Evolutionary conservation across 371 early-diverging fungal genomes (phyloP).

Genomic region (Rhizopus microsporus): DNA sequence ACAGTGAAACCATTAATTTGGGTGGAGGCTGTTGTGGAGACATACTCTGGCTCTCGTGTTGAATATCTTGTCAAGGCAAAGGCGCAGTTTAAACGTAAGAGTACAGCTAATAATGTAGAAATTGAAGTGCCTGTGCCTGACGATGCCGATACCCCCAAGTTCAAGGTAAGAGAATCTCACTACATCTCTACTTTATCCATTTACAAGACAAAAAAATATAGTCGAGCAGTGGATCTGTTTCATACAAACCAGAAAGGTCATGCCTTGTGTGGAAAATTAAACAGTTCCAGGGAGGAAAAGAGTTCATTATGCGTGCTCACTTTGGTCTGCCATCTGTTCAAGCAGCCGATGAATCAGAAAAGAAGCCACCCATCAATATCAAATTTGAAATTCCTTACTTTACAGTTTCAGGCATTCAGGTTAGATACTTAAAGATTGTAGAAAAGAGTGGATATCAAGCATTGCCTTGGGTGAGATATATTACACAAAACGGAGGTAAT

Average conservation of each 20-base stretch:
- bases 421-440: conserved; percentile 97
- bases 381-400: conserved; percentile 99
- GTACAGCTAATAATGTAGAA: conserved; percentile 97
- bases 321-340: conserved; percentile 96
- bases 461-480: conserved; percentile 98
- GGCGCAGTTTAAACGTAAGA: conserved; percentile 95
- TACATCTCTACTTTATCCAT: not conserved
- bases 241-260: conserved; percentile 93
- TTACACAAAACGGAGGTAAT: conserved; percentile 92
- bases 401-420: conserved; percentile 97
- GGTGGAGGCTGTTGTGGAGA: conserved; percentile 94
- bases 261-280: conserved; percentile 97
- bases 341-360: conserved; percentile 89
- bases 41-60: conserved; percentile 88
- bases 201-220: conserved; percentile 18
- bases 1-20: conserved; percentile 94
- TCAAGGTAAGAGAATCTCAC: conserved; percentile 68
- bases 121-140: conserved; percentile 96
- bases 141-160: conserved; percentile 96
- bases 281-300: conserved; percentile 97
- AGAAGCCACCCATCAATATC: conserved; percentile 94
- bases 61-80: conserved; percentile 97
- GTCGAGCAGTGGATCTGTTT: conserved; percentile 86
- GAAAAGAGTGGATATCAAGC: conserved; percentile 98
- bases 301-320: conserved; percentile 93